These are phyloP conservation scores for Platanus orientalis DNA, from an alignment of 164 flowering plant genomes.

Conservation along the genomic window DNA sequence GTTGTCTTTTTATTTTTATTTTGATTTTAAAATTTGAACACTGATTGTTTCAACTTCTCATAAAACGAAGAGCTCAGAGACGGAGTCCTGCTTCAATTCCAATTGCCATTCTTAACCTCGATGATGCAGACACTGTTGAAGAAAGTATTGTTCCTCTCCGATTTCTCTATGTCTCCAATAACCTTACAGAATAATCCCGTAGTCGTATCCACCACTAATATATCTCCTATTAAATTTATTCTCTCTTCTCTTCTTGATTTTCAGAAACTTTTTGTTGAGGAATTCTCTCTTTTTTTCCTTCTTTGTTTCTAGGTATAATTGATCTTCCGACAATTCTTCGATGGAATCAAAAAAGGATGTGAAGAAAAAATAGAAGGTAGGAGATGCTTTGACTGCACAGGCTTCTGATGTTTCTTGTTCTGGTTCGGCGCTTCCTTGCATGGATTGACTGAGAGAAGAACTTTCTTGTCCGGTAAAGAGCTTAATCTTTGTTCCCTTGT, in stretches of 20 bases:
- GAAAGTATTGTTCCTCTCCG: no score
- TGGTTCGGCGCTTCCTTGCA: background rate
- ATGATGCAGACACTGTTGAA: background rate
- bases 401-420: conserved; percentile 15
- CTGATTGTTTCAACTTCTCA: conserved; percentile 17
- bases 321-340: conserved; percentile 15
- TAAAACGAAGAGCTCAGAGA: conserved; percentile 51
- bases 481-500: background rate
- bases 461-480: conserved; percentile 88
- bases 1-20: conserved; percentile 14
- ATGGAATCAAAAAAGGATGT: conserved; percentile 1
- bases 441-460: conserved; percentile 16
- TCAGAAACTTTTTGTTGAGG: no score
- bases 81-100: conserved; percentile 23
- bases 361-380: conserved; percentile 16
- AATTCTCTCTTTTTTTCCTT: no score
- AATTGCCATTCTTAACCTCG: background rate
- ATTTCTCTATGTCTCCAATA: no score
- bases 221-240: no score
- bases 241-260: no score
- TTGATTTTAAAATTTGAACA: background rate
- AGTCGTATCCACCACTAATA: no score
- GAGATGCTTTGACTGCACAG: conserved; percentile 1
- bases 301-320: background rate
- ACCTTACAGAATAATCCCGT: no score